These are phyloP conservation scores for Neurospora sp. DNA, from an alignment of 495 filamentous ascomycete genomes.

Conservation along the genomic window DNA sequence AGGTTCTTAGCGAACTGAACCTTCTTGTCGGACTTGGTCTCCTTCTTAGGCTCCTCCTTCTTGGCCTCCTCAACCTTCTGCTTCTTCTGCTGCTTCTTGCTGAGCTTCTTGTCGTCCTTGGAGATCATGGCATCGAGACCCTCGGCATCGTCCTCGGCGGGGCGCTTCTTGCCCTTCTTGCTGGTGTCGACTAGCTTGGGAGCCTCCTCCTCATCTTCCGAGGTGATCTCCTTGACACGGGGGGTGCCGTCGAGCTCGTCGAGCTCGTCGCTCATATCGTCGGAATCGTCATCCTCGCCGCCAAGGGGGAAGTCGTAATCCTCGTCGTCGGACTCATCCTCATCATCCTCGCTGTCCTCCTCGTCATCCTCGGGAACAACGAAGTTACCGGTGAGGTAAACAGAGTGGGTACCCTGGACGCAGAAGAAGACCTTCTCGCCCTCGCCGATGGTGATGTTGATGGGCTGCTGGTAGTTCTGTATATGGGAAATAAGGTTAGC, in stretches of 20 bases:
- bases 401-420: slow-evolving; percentile 77
- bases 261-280: slow-evolving; percentile 72
- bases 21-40: slow-evolving; percentile 74
- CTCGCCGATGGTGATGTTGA: slow-evolving; percentile 81
- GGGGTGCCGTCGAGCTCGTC: slow-evolving; percentile 71
- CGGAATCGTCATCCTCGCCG: slow-evolving; percentile 49
- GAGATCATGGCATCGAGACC: slow-evolving; percentile 74
- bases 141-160: slow-evolving; percentile 57
- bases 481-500: not conserved
- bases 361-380: slow-evolving; percentile 48
- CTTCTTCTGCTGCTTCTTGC: slow-evolving; percentile 98
- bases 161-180: slow-evolving; percentile 71
- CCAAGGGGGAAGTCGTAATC: slow-evolving; percentile 77
- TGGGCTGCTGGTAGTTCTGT: slow-evolving; percentile 88
- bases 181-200: slow-evolving; percentile 60
- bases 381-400: slow-evolving; percentile 95
- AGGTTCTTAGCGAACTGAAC: slow-evolving; percentile 98
- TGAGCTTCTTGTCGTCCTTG: slow-evolving; percentile 54
- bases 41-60: slow-evolving; percentile 32
- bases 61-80: slow-evolving; percentile 63
- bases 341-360: slow-evolving; percentile 43
- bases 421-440: slow-evolving; percentile 85
- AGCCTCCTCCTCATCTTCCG: slow-evolving; percentile 68
- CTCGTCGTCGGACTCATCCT: slow-evolving; percentile 58
- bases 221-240: slow-evolving; percentile 74